Evolutionary conservation across 1,139 yeast species (phyloP), one percentile per base, ranked within the genome.

Genomic region (Meyerozyma smithsonii): DNA sequence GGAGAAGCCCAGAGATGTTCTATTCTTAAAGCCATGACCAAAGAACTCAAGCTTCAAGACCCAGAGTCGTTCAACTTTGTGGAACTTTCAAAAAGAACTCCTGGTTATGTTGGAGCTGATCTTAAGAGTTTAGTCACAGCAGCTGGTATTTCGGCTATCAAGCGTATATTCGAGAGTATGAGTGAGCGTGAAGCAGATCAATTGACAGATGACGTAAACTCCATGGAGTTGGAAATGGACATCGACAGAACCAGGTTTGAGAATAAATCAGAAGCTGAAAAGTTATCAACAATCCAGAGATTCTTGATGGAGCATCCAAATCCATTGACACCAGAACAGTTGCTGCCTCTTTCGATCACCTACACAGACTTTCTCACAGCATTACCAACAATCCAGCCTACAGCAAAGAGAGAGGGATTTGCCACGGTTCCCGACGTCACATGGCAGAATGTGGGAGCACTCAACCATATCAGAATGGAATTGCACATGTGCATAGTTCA

Each of bases 31-130:
- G 79, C 94, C 17, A 83, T 92, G 83, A 79, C 92, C 0, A 59
- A 72, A 21, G 68, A 66, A 34, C 69, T 92, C 48, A 81, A 84
- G 51, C 68, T 88, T 37, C 55, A 58, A 32, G 77, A 78, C 38
- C 90, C 86, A 11, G 77, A 73, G 12, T 36, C 41, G 16, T 79
- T 90, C 49, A 88, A 90, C 49, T 87, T 79, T 55, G 61, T 66
- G 37, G 77, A 77, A 46, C 67, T 92, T 37, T 96, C 98, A 1
- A 90, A 90, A 55, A 66, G 88, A 66, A 94, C 99, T 0, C 97
- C 99, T 0, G 99, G 99, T 11, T 92, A 83, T 61, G 99, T 92
- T 4, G 99, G 98, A 35, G 98, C 98, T 1, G 99, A 92, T 68
- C 72, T 92, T 50, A 89, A 89, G 52, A 95, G 97, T 18, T 72